phyloP scores from a whole-genome alignment of 441 rosid genomes.

The Gossypium davidsonii region DNA sequence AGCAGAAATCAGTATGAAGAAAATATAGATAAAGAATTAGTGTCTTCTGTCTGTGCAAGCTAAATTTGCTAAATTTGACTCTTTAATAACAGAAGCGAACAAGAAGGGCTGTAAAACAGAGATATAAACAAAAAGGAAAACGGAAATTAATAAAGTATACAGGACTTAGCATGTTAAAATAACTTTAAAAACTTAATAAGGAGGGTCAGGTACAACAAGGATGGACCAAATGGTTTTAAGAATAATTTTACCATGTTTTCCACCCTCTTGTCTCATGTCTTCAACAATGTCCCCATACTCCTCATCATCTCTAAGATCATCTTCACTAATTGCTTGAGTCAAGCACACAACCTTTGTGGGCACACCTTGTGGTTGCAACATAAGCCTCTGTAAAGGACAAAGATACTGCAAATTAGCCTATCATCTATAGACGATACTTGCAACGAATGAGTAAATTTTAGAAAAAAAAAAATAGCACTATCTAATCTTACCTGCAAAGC shows the following conservation, averaged over 20 bases:
- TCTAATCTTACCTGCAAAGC: constrained; percentile 63
- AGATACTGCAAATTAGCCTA: background rate
- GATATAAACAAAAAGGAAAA: constrained; percentile 14
- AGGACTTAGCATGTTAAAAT: background rate
- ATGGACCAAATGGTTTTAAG: background rate
- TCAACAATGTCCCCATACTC: constrained; percentile 67
- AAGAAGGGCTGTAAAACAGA: background rate
- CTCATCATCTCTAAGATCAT: constrained; percentile 59
- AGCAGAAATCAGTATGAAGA: background rate
- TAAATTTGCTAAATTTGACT: background rate
- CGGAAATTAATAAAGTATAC: background rate
- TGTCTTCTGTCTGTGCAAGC: background rate
- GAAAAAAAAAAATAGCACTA: background rate
- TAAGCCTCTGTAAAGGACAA: constrained; percentile 39
- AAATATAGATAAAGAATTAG: background rate
- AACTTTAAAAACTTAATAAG: background rate
- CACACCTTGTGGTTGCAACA: constrained; percentile 49
- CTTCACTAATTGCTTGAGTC: constrained; percentile 52
- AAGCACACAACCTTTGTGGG: constrained; percentile 67
- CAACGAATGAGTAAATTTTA: background rate
- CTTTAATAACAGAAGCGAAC: background rate
- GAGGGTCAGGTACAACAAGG: background rate
- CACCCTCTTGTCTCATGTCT: constrained; percentile 65
- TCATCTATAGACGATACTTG: background rate
- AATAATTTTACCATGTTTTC: constrained; percentile 47